phyloP scores from a whole-genome alignment of 257 asterid species.

The Ilex aquifolium region DNA sequence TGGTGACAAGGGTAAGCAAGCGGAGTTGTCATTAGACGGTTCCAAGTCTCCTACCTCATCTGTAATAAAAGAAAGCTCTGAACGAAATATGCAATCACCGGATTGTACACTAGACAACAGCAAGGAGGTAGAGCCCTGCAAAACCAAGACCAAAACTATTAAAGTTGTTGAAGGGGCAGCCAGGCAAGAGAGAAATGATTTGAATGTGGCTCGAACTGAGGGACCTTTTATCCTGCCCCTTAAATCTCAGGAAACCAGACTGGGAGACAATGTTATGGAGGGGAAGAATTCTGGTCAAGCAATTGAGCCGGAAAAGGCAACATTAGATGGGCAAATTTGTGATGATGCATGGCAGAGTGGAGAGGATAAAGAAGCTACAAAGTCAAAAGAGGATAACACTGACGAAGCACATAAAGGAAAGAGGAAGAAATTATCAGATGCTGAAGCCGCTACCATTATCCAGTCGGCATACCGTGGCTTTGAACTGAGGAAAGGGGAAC shows the following conservation, averaged over 20 bases:
- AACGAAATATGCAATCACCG: background rate
- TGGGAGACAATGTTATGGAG: slow-evolving; percentile 8
- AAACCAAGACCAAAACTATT: slow-evolving; percentile 20
- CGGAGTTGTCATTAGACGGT: background rate
- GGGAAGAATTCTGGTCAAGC: slow-evolving; percentile 2
- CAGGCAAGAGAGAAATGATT: slow-evolving; percentile 9
- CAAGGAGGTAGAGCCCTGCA: slow-evolving; percentile 19
- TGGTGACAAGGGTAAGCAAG: slow-evolving; percentile 24
- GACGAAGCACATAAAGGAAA: slow-evolving; percentile 8
- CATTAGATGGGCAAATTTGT: slow-evolving; percentile 11
- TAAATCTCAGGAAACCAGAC: background rate
- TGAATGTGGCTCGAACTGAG: background rate
- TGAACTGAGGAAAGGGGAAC: slow-evolving; percentile 57
- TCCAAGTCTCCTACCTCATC: slow-evolving; percentile 3
- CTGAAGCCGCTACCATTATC: slow-evolving; percentile 57
- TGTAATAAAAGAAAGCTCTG: slow-evolving; percentile 5
- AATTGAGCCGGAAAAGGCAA: slow-evolving; percentile 9
- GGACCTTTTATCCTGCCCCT: background rate
- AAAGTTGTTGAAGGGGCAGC: slow-evolving; percentile 33
- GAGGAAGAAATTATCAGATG: slow-evolving; percentile 28
- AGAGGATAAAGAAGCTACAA: slow-evolving; percentile 9
- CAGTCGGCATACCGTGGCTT: slow-evolving; percentile 73
- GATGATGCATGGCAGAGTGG: slow-evolving; percentile 17
- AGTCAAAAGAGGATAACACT: slow-evolving; percentile 8
- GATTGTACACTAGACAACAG: slow-evolving; percentile 4